Evolutionary conservation across 2,329 filamentous ascomycete genomes (phyloP).

Genomic region (Fusarium robinianum): DNA sequence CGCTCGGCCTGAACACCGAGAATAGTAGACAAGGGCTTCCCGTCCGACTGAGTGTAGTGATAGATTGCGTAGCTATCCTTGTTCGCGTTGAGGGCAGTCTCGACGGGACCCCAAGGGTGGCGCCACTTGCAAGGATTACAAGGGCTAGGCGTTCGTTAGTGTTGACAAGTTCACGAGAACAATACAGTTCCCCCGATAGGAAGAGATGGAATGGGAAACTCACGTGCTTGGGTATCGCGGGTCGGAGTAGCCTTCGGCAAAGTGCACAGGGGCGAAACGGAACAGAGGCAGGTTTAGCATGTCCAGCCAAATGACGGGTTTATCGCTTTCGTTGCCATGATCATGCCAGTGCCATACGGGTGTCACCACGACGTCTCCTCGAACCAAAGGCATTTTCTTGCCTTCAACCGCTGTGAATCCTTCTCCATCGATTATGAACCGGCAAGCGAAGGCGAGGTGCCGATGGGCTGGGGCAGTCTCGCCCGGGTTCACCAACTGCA

Average conservation of each 20-base stretch:
- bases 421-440: slow-evolving; percentile 61
- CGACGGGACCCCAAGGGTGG: slow-evolving; percentile 51
- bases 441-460: slow-evolving; percentile 59
- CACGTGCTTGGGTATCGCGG: slow-evolving; percentile 53
- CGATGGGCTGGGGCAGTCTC: slow-evolving; percentile 60
- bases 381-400: slow-evolving; percentile 53
- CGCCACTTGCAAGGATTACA: slow-evolving; percentile 47
- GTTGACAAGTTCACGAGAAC: background rate
- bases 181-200: background rate
- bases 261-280: slow-evolving; percentile 55
- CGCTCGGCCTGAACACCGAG: slow-evolving; percentile 56
- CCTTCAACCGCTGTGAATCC: slow-evolving; percentile 64
- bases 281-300: slow-evolving; percentile 59
- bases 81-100: slow-evolving; percentile 43
- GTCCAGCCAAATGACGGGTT: slow-evolving; percentile 62
- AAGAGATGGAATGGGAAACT: background rate
- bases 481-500: slow-evolving; percentile 60
- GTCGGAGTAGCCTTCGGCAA: slow-evolving; percentile 55
- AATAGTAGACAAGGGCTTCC: slow-evolving; percentile 46
- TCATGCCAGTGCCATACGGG: slow-evolving; percentile 65
- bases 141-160: slow-evolving; percentile 14
- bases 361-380: slow-evolving; percentile 61
- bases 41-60: slow-evolving; percentile 43
- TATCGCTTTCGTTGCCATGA: slow-evolving; percentile 60
- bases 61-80: slow-evolving; percentile 38